Base-by-base conservation (phyloP, 2,329 filamentous ascomycete genomes). In the Daldinia eschscholtzii region DNA sequence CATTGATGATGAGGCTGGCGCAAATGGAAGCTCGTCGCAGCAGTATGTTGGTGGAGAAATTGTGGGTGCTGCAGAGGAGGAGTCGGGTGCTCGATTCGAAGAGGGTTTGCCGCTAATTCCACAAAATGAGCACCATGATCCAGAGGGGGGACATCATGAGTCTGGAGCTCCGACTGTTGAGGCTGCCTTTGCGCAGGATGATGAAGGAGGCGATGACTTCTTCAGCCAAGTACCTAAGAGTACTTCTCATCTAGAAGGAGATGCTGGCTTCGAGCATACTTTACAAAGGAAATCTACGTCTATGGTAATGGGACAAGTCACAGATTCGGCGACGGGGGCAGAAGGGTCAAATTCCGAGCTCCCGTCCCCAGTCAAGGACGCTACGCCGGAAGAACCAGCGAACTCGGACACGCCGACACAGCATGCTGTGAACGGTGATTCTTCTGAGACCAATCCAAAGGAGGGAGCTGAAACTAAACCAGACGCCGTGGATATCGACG, bases 251-350 rank as follows among this genome's bases (percentile, higher is more conserved):
- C 63, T 72, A n/a, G 74, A 73, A 4, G 72, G 71, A n/a, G 73
- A 77, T 15, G 71, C 74, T 42, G 73, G 70, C 3, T 68, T 72
- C 48, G 78, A 75, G 46, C 77, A 74, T 42, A 64, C 78, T 1
- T 73, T 93, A n/a, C 85, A 89, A 71, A 86, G 91, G 63, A 93
- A 93, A 77, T 91, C 89, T 20, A 93, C 91, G 0, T 84, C 86
- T 74, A 88, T 93, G 78, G 90, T 91, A 0, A 80, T 93, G 64
- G 81, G 84, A 28, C 83, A 72, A 35, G 68, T 59, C 44, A 58
- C 71, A n/a, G 48, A 67, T 30, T 30, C 56, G 6, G 44, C 13
- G 42, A 28, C 60, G 26, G 56, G 33, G 9, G 44, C 48, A 18
- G 35, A 37, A 35, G 56, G 63, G 15, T 61, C 68, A 42, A 75